A percentile compares a stretch with the other conserved stretches of the same genome.
phyloP scores from a whole-genome alignment of 2,329 filamentous ascomycete species.

The Aspergillus melleus region DNA sequence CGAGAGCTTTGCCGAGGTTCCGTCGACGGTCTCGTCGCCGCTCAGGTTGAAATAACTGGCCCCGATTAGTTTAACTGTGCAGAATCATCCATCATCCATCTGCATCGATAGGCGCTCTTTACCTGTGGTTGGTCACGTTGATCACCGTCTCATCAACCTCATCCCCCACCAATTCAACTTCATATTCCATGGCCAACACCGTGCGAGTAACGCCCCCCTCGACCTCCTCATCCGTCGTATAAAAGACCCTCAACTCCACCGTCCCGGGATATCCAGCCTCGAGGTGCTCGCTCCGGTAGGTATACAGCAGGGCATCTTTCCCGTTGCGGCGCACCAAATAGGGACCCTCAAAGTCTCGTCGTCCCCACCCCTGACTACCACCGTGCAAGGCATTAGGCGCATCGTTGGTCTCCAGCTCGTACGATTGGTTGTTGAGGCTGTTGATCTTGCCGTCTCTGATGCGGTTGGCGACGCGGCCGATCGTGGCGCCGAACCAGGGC shows the following conservation, averaged over 20 bases:
- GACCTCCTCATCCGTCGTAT: constrained; percentile 70
- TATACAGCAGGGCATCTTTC: constrained; percentile 67
- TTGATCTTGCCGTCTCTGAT: constrained; percentile 71
- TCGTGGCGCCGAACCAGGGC: constrained; percentile 88
- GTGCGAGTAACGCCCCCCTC: constrained; percentile 61
- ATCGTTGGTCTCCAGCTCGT: constrained; percentile 73
- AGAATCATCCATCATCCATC: background rate
- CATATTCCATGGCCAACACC: constrained; percentile 83
- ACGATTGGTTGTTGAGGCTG: constrained; percentile 69
- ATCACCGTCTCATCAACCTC: constrained; percentile 84
- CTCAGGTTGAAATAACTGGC: constrained; percentile 68
- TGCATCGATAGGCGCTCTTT: background rate
- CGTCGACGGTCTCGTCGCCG: constrained; percentile 58
- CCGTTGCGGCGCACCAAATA: constrained; percentile 56
- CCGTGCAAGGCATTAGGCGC: constrained; percentile 75
- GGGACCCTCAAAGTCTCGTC: constrained; percentile 50
- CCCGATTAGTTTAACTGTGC: background rate
- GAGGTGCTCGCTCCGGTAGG: constrained; percentile 69
- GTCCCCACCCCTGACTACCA: constrained; percentile 65
- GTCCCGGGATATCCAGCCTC: constrained; percentile 91
- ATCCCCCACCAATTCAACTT: constrained; percentile 74
- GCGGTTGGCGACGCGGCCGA: constrained; percentile 81
- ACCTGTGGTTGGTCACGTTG: constrained; percentile 96
- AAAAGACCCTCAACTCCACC: constrained; percentile 74
- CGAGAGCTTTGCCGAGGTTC: constrained; percentile 59